Evolutionary conservation across 495 filamentous ascomycete species (phyloP), one percentile per base, ranked within the genome.

Genomic region (Hypoxylon fragiforme): DNA sequence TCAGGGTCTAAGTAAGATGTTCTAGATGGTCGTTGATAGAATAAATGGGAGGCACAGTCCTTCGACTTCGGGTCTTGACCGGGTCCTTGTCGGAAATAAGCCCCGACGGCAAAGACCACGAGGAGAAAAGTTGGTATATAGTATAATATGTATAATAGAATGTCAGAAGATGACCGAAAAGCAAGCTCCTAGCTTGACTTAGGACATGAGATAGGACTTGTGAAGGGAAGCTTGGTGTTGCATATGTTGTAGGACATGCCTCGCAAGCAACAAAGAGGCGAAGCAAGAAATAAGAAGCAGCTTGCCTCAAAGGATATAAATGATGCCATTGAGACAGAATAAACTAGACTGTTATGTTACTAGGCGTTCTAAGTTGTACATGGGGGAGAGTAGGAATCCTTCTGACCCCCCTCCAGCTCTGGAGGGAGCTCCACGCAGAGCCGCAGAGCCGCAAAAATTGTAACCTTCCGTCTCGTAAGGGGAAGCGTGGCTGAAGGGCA

Each of bases 231-330:
- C 16, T 50, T 37, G 60, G 28, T 45, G 11, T 63, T 50, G 49
- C 48, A 49, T 54, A 39, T 42, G 41, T 43, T 50, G 32, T 32
- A 42, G 39, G 34, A 44, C 37, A 39, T 40, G 34, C 47, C 49
- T 41, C 22, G 54, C 43, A 59, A 54, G 60, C 38, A 63, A 53
- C 34, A 63, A 54, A 37, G 60, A 32, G 60, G 60, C 60, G 45
- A 46, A 58, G 54, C 35, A 44, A 39, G 26, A 44, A 44, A 40
- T 40, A 31, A 50, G 54, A 59, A 63, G 60, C 60, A 54, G 39
- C 60, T 58, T 54, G 54, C 54, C 54, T 54, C 54, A 16, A 37
- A 54, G 50, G 31, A 50, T 43, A 54, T 38, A n/a, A 50, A 41
- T 46, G 34, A 46, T 7, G 48, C 60, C 60, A 63, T 63, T 41